A percentile compares a stretch with the other conserved stretches of the same genome.
phyloP scores from a whole-genome alignment of 192 early-diverging fungal genomes.

The Coemansia sp. region DNA sequence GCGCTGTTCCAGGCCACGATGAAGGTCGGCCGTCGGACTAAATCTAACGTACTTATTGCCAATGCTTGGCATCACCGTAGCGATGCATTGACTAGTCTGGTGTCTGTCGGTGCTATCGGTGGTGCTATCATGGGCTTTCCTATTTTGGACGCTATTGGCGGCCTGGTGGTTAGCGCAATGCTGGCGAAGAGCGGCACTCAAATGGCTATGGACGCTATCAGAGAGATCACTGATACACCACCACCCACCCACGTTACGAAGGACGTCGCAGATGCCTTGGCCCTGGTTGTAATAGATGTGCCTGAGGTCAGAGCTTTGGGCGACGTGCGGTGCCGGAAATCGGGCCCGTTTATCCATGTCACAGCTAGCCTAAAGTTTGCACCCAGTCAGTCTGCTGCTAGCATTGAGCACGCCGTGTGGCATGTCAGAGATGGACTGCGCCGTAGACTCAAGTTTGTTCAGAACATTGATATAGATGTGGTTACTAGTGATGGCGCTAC shows the following conservation, averaged over 20 bases:
- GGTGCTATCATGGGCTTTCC: conserved; percentile 74
- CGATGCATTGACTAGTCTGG: conserved; percentile 73
- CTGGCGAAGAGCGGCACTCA: conserved; percentile 66
- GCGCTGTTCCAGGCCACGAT: conserved; percentile 73
- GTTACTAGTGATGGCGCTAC: background rate
- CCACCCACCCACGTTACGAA: conserved; percentile 30
- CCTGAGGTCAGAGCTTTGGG: conserved; percentile 16
- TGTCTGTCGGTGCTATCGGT: conserved; percentile 74
- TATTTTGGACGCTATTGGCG: conserved; percentile 77
- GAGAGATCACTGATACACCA: conserved; percentile 61
- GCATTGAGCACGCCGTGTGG: conserved; percentile 16
- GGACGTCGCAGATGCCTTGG: conserved; percentile 31
- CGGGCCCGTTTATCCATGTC: conserved; percentile 49
- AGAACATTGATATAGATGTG: conserved; percentile 38
- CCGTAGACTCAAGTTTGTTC: conserved; percentile 30
- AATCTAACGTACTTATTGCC: conserved; percentile 75
- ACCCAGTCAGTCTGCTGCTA: conserved; percentile 20
- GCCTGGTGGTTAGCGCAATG: conserved; percentile 74
- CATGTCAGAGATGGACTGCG: conserved; percentile 27
- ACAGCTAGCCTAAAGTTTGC: conserved; percentile 28
- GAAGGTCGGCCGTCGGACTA: conserved; percentile 64
- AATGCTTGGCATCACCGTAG: conserved; percentile 91
- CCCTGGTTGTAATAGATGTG: conserved; percentile 6
- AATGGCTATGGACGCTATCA: conserved; percentile 57
- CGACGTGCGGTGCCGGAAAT: conserved; percentile 45